Base-by-base conservation (phyloP, 352 stramenopile genomes). In the Globisporangium radiosum region DNA sequence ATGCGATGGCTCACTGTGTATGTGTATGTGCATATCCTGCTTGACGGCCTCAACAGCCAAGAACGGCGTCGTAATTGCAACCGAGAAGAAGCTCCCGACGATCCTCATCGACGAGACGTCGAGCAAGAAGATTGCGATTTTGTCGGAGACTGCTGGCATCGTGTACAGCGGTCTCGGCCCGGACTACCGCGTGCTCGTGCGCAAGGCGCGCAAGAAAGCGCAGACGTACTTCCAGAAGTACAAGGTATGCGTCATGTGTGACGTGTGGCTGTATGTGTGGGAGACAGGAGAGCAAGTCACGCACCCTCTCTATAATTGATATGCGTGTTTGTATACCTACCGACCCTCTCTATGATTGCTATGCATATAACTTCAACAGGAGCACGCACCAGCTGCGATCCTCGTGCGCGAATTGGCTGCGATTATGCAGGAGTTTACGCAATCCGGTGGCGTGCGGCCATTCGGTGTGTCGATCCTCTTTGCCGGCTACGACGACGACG, bases 401-500 rank as follows among this genome's bases (percentile, higher is more conserved):
- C 78, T 99, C 33, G 96, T 99, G 70, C 93, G 96, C 55, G 88
- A 98, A 47, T 96, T 97, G 17, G 97, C 97, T 1, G 87, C 83
- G 8, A 93, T 99, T 52, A 99, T 99, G 97, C 97, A 99, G 81
- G 97, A 99, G 83, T 99, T 98, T 70, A 99, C 96, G 43, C 96
- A 97, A 57, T 95, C 88, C 10, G 96, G 97, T 50, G 97, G 97
- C 49, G 97, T 99, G 43, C 88, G 97, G 63, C 97, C 97, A 5
- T 99, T 99, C 73, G 97, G 97, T 57, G 93, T 99, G n/a, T 98
- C 90, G 38, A 86, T 99, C 11, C 78, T 99, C 42, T 97, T 99
- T 50, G 97, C 97, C 5, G 97, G 97, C 57, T 98, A 98, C 64
- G 97, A 99, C 64, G 94, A 98, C 60, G 96, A 99, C 58, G 94